A percentile compares a stretch with the other conserved stretches of the same genome.
Conservation (phyloP, 2,329 filamentous ascomycete genomes). For the Ophiocordyceps australis region DNA sequence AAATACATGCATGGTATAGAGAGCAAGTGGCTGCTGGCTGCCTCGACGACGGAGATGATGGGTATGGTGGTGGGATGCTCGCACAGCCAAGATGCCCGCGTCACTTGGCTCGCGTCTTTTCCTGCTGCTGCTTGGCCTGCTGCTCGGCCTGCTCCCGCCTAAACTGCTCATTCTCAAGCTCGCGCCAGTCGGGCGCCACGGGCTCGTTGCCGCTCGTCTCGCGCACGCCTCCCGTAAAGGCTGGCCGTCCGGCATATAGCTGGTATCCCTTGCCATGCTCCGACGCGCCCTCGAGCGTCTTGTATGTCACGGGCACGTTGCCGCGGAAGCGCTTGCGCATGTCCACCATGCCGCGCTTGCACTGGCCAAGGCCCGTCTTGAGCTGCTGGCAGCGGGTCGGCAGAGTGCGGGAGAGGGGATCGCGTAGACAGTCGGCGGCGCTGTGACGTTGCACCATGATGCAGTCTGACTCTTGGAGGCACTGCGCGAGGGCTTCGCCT, state of each 20-base stretch:
- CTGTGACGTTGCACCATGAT: conserved; percentile 82
- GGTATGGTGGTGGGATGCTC: background rate
- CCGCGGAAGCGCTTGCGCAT: conserved; percentile 98
- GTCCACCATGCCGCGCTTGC: conserved; percentile 90
- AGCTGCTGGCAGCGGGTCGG: conserved; percentile 83
- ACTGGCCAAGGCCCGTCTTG: conserved; percentile 83
- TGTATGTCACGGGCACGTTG: conserved; percentile 65
- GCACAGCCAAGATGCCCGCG: background rate
- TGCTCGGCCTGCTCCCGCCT: conserved; percentile 13
- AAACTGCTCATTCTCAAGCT: conserved; percentile 45
- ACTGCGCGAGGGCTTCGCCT: conserved; percentile 67
- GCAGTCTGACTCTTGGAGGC: conserved; percentile 91
- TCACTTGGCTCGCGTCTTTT: background rate
- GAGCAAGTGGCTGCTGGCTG: too few relatives aligned
- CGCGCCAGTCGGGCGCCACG: conserved; percentile 41
- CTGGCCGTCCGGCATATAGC: conserved; percentile 62
- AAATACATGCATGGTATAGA: too few relatives aligned
- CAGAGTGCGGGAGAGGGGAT: conserved; percentile 64
- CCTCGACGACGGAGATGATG: too few relatives aligned
- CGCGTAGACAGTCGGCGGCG: conserved; percentile 73
- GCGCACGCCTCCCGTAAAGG: conserved; percentile 45
- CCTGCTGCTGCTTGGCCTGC: conserved; percentile 7
- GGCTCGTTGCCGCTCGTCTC: conserved; percentile 51
- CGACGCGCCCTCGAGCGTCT: conserved; percentile 28
- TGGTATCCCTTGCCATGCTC: conserved; percentile 45